Base-by-base conservation (phyloP, 2,329 filamentous ascomycete genomes). In the Aspergillus pseudoterreus region DNA sequence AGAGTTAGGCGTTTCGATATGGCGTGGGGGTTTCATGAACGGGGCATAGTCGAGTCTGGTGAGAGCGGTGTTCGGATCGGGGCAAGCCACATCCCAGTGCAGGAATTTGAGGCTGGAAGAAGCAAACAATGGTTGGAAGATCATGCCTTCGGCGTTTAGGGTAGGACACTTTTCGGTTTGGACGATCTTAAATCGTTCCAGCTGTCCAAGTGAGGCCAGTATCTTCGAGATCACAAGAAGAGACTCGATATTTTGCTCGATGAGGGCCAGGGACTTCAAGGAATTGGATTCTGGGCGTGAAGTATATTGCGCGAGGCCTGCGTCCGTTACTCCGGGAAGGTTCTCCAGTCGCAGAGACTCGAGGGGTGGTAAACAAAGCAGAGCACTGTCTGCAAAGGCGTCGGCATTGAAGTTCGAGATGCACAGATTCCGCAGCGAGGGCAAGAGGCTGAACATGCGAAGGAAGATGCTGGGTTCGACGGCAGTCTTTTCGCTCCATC, bases 401-500 rank as follows among this genome's bases (percentile, higher is more conserved):
- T 76, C 70, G 12, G 73, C 69, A 51, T 78, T 71, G 36, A 84
- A 77, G 39, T 75, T 75, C n/a, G 79, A 78, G 24, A 84, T 67
- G 45, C 77, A 78, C 8, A 84, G 72, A 59, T 83, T 72, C 36
- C 74, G 73, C 39, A 85, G 64, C 1, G 72, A 71, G 0, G 79
- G 80, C n/a, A 83, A 65, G 21, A 76, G 72, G 47, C 76, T 74
- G 33, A 83, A 69, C 43, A 80, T 75, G 21, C 78, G 75, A 32
- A 82, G 68, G 46, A 84, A 78, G 27, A 81, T 69, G 38, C 80
- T 79, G 44, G 79, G 79, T 53, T 81, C 80, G 32, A 84, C 58
- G 32, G 74, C 63, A 38, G 75, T 68, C 39, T 71, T 63, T 43
- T 68, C 62, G 36, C 73, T 71, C 53, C 74, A 63, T 4, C 76